phyloP scores from a whole-genome alignment of 2,329 filamentous ascomycete genomes.

The Fusarium falciforme region DNA sequence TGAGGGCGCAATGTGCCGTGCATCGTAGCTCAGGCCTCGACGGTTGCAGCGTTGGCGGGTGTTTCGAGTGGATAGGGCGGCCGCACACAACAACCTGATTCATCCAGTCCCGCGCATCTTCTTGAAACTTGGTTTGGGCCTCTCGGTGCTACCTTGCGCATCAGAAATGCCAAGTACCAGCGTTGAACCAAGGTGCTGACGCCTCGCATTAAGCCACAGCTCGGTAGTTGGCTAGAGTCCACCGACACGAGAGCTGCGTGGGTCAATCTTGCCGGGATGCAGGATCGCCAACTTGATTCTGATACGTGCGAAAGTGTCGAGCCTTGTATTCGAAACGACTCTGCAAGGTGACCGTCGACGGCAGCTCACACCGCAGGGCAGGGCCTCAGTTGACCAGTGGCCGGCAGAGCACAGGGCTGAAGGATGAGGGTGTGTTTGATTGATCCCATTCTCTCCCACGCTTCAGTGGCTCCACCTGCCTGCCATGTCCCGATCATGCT shows the following conservation, averaged over 20 bases:
- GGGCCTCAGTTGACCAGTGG: constrained; percentile 2
- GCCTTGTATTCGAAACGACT: constrained; percentile 32
- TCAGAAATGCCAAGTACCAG: constrained; percentile 15
- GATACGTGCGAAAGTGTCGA: constrained; percentile 15
- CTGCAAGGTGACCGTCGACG: constrained; percentile 14
- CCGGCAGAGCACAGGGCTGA: constrained; percentile 31
- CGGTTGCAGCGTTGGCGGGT: not conserved
- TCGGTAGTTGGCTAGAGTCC: constrained; percentile 36
- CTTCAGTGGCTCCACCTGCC: not conserved
- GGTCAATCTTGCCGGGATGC: not conserved
- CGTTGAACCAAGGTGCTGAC: constrained; percentile 40
- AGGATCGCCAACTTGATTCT: constrained; percentile 1
- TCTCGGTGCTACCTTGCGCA: constrained; percentile 20
- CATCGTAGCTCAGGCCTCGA: constrained; percentile 11
- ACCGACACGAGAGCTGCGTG: constrained; percentile 8
- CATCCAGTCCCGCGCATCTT: constrained; percentile 9
- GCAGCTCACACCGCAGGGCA: constrained; percentile 12
- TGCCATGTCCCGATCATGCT: constrained; percentile 14
- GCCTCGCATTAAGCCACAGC: constrained; percentile 33
- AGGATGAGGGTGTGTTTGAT: not conserved
- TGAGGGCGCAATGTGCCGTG: not conserved
- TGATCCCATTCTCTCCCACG: not conserved
- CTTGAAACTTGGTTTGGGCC: constrained; percentile 33
- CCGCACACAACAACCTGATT: constrained; percentile 5
- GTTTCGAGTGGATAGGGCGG: constrained; percentile 1